phyloP scores from a whole-genome alignment of 83 land plant species.

The Picea engelmannii region DNA sequence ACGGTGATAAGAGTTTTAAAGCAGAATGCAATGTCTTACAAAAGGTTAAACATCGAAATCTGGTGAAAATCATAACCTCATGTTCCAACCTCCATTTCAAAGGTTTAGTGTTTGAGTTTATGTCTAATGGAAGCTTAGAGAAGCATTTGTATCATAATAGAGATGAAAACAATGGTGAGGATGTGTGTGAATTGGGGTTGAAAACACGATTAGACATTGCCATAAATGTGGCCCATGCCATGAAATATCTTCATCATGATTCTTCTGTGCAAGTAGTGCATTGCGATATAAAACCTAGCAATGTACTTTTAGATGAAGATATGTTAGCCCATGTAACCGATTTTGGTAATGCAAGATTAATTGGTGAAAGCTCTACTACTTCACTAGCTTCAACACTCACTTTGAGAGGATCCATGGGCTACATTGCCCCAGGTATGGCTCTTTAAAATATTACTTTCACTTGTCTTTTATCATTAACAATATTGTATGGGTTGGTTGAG shows the following conservation, averaged over 20 bases:
- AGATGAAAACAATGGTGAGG: not conserved
- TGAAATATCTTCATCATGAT: slow-evolving; percentile 19
- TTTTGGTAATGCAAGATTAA: slow-evolving; percentile 17
- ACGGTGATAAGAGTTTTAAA: slow-evolving; percentile 12
- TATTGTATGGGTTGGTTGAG: not conserved
- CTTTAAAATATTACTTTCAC: not conserved
- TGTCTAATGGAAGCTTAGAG: slow-evolving; percentile 26
- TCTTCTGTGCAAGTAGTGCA: slow-evolving; percentile 6
- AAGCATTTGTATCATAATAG: not conserved
- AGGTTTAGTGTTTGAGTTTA: slow-evolving; percentile 23
- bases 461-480: not conserved
- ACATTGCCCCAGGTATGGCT: slow-evolving; percentile 22
- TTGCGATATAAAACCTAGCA: slow-evolving; percentile 17
- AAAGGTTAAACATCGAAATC: slow-evolving; percentile 18
- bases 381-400: not conserved
- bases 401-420: slow-evolving; percentile 20
- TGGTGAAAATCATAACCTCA: slow-evolving; percentile 19
- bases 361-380: not conserved
- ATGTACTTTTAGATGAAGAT: slow-evolving; percentile 17
- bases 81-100: slow-evolving; percentile 25
- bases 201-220: slow-evolving; percentile 3
- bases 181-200: not conserved
- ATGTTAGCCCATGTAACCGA: slow-evolving; percentile 15
- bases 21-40: slow-evolving; percentile 22
- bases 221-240: slow-evolving; percentile 12